Percentiles rank a stretch among this genome's conserved stretches.
phyloP scores from a whole-genome alignment of 1,284 basidiomycete genomes.

The Moniliella sp. region DNA sequence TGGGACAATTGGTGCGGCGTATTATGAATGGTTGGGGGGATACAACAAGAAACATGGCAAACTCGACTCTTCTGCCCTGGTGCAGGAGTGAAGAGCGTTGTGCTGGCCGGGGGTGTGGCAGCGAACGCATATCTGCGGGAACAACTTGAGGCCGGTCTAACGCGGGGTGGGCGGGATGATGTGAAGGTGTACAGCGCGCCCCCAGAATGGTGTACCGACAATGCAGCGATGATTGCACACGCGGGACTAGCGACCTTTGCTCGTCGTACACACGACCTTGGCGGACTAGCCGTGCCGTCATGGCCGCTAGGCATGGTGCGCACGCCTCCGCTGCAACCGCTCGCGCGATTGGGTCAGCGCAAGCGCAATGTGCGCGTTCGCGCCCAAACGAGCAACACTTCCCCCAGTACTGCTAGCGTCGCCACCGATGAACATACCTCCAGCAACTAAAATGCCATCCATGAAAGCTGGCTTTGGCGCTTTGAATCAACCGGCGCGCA shows the following conservation, averaged over 20 bases:
- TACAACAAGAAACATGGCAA: slow-evolving; percentile 1
- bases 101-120: slow-evolving; percentile 28
- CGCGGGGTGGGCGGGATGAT: slow-evolving; percentile 6
- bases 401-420: no score
- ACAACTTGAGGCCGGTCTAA: slow-evolving; percentile 7
- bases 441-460: no score
- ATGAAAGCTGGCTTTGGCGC: no score
- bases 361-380: no score
- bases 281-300: not conserved
- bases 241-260: slow-evolving; percentile 13
- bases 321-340: no score
- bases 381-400: no score
- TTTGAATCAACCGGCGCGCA: no score
- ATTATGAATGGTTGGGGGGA: no score
- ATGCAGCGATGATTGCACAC: slow-evolving; percentile 32
- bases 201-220: slow-evolving; percentile 23
- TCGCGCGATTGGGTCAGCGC: no score
- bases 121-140: slow-evolving; percentile 15
- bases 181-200: slow-evolving; percentile 19
- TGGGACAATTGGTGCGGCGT: no score
- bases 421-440: no score
- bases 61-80: not conserved
- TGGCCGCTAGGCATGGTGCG: no score
- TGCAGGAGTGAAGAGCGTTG: slow-evolving; percentile 9
- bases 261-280: slow-evolving; percentile 7